Conservation (phyloP, 495 filamentous ascomycete species). For the Aspergillus olivimuriae region DNA sequence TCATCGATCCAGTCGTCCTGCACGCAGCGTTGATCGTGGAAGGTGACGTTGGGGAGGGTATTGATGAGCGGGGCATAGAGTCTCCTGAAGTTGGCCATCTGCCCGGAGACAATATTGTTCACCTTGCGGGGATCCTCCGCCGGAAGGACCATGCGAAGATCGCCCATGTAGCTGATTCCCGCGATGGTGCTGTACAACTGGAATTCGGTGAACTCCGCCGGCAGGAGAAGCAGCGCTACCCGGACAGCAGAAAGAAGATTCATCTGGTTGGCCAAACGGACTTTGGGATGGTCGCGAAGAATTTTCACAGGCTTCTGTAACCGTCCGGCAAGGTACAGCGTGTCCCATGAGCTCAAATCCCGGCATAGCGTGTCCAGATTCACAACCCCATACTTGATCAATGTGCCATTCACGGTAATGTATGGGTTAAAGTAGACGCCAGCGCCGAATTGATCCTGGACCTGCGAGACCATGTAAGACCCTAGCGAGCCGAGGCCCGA, state of each 20-base stretch:
- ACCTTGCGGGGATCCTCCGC: slow-evolving; percentile 93
- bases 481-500: slow-evolving; percentile 79
- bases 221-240: slow-evolving; percentile 80
- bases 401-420: slow-evolving; percentile 86
- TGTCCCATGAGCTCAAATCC: slow-evolving; percentile 85
- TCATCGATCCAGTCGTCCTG: slow-evolving; percentile 61
- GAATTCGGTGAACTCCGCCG: slow-evolving; percentile 75
- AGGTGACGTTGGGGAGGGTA: slow-evolving; percentile 79
- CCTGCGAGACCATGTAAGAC: slow-evolving; percentile 70
- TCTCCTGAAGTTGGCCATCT: slow-evolving; percentile 83
- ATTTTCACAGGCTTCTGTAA: slow-evolving; percentile 98
- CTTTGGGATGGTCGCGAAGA: slow-evolving; percentile 82
- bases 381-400: slow-evolving; percentile 97
- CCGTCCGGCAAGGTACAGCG: slow-evolving; percentile 87
- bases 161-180: slow-evolving; percentile 86
- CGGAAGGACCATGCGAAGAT: slow-evolving; percentile 82
- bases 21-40: slow-evolving; percentile 61
- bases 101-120: slow-evolving; percentile 83
- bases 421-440: slow-evolving; percentile 98
- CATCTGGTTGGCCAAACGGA: slow-evolving; percentile 89
- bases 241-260: slow-evolving; percentile 89
- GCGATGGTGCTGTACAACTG: slow-evolving; percentile 86
- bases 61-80: slow-evolving; percentile 86
- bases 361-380: slow-evolving; percentile 80
- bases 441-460: slow-evolving; percentile 85